Evolutionary conservation across 2,329 filamentous ascomycete species (phyloP).

Genomic region (Calonectria pseudoreteaudii): DNA sequence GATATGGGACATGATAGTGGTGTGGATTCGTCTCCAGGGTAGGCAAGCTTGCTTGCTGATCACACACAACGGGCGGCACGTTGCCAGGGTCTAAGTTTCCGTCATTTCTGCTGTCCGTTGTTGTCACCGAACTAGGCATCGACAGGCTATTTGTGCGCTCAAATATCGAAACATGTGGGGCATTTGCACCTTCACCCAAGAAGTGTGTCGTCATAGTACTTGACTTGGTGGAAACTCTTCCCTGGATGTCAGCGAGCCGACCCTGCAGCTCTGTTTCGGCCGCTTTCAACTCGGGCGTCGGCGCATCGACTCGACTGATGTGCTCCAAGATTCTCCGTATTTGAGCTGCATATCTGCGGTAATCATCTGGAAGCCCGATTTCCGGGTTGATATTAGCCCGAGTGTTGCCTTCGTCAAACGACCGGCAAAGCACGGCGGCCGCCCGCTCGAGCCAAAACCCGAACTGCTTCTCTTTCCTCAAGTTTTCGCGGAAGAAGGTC

Average conservation of each 20-base stretch:
- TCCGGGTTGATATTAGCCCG: constrained; percentile 28
- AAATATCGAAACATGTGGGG: constrained; percentile 40
- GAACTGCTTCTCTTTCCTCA: constrained; percentile 34
- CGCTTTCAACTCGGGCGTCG: constrained; percentile 26
- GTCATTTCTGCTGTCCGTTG: constrained; percentile 21
- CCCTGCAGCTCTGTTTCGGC: constrained; percentile 24
- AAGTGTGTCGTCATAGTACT: constrained; percentile 31
- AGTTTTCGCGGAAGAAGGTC: constrained; percentile 37
- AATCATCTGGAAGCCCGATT: constrained; percentile 39
- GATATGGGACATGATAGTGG: constrained; percentile 34
- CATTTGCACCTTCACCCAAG: constrained; percentile 23
- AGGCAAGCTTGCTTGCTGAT: constrained; percentile 28
- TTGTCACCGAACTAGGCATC: constrained; percentile 29
- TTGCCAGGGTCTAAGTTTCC: constrained; percentile 13
- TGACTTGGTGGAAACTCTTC: constrained; percentile 27
- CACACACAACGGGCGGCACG: constrained; percentile 5
- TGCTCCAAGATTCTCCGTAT: constrained; percentile 38
- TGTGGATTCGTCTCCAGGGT: constrained; percentile 25
- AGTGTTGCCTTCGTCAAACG: constrained; percentile 35
- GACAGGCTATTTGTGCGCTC: constrained; percentile 39
- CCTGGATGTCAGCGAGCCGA: constrained; percentile 35
- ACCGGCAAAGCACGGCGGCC: constrained; percentile 36
- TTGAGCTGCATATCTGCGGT: constrained; percentile 37
- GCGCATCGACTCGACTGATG: constrained; percentile 30
- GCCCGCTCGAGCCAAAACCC: constrained; percentile 41